Base-by-base conservation (phyloP, 2,329 filamentous ascomycete genomes). In the Trichoderma polysporum region DNA sequence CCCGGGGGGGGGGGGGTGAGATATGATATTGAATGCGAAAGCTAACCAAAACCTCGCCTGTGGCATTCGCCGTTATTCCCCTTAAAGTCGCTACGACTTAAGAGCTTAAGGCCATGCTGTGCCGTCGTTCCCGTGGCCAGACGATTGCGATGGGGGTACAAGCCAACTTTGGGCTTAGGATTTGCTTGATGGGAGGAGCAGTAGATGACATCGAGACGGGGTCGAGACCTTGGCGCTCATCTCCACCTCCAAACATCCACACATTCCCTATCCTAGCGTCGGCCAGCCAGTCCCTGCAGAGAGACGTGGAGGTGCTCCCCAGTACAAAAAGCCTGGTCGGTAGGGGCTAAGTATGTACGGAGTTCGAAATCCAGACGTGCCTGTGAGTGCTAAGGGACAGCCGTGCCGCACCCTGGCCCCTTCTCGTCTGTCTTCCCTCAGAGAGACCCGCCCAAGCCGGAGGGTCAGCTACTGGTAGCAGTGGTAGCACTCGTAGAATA, bases 51-150 rank as follows among this genome's bases (percentile, higher is more conserved):
- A 54, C 45, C 63, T 58, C 66, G 62, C 60, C 58, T 49, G 59
- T 25, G 15, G 59, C 41, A 61, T 31, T 54, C 31, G 47, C 47
- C 33, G 49, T 56, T 50, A 50, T 49, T 57, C 58, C 54, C 31
- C 50, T 45, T 62, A 67, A 61, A 25, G 49, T 41, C 41, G 56
- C 56, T 45, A 63, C 60, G 60, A 45, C 49, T 63, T 49, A 54
- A 63, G 27, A 63, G 60, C 60, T 54, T 25, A 15, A 57, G 61
- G 29, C 61, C 52, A 31, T 54, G 41, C 19, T 68, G 68, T 69
- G 69, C 69, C 68, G 71, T 69, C 41, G 66, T 63, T 67, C 68
- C 69, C 69, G 69, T 65, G 68, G 58, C 9, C 45, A 33, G 39
- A 33, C 52, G 47, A 68, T 59, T 67, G 62, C n/a, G 31, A 66